phyloP scores from a whole-genome alignment of 495 filamentous ascomycete genomes.

The Immersiella caudata region DNA sequence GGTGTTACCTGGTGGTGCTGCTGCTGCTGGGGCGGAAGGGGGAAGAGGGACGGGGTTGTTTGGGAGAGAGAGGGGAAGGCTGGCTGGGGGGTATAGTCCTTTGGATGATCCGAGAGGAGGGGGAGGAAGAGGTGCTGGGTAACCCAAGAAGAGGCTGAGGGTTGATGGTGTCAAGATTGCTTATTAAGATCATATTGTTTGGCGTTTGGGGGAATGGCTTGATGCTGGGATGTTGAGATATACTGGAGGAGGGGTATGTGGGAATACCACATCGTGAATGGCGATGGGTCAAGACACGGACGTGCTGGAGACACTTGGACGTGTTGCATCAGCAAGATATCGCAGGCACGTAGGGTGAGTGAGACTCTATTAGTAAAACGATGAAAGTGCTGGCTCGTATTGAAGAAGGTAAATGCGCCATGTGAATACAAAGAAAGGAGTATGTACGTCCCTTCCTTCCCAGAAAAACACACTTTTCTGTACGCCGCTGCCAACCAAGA shows the following conservation, averaged over 20 bases:
- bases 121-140: not conserved
- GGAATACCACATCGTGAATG: not conserved
- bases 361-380: not conserved
- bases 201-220: not conserved
- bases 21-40: not conserved
- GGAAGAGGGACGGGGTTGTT: not conserved
- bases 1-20: not conserved
- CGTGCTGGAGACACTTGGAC: not conserved
- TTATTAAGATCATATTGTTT: not conserved
- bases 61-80: not conserved
- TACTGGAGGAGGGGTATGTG: too few relatives aligned
- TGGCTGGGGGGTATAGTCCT: conserved; percentile 27
- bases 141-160: not conserved
- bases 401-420: not conserved
- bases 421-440: not conserved
- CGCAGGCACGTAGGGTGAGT: not conserved
- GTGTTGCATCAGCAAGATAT: not conserved
- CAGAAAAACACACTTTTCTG: not conserved
- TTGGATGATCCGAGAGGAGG: conserved; percentile 17
- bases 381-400: not conserved
- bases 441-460: not conserved
- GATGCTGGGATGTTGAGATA: not conserved
- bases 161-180: not conserved
- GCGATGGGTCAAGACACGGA: not conserved
- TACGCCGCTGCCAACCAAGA: not conserved